Conservation (phyloP, 1,139 yeast species). For the Candida sp. region DNA sequence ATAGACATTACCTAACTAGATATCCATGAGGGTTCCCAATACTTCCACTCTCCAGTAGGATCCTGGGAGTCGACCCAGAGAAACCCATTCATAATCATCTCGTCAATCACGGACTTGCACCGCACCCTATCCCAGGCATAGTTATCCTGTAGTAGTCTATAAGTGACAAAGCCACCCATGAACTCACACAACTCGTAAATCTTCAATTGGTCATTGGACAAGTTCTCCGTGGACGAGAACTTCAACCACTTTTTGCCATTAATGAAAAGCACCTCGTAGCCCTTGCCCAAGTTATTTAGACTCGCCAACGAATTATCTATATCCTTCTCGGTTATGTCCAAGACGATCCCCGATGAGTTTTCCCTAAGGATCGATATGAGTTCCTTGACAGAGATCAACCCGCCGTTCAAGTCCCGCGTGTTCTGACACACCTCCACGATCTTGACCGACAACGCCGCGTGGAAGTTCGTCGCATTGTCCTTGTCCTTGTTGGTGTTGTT, state of each 20-base stretch:
- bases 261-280: slow-evolving; percentile 37
- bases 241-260: slow-evolving; percentile 45
- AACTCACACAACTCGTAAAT: slow-evolving; percentile 76
- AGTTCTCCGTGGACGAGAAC: slow-evolving; percentile 33
- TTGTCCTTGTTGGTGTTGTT: slow-evolving; percentile 13
- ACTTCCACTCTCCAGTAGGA: slow-evolving; percentile 48
- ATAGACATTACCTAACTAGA: slow-evolving; percentile 16
- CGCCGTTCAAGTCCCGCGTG: slow-evolving; percentile 79
- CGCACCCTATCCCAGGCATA: slow-evolving; percentile 72
- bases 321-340: slow-evolving; percentile 22
- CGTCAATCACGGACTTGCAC: slow-evolving; percentile 67
- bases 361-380: slow-evolving; percentile 33
- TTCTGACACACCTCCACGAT: slow-evolving; percentile 76
- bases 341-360: slow-evolving; percentile 18
- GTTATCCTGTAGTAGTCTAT: slow-evolving; percentile 67
- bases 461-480: slow-evolving; percentile 50
- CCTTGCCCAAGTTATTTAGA: slow-evolving; percentile 35
- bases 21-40: slow-evolving; percentile 65
- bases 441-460: slow-evolving; percentile 69
- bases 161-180: slow-evolving; percentile 69
- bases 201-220: slow-evolving; percentile 63
- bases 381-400: slow-evolving; percentile 70
- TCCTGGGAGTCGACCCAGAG: slow-evolving; percentile 81
- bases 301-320: slow-evolving; percentile 22
- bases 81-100: slow-evolving; percentile 80